phyloP scores from a whole-genome alignment of 2,329 filamentous ascomycete species.

The Conoideocrella luteorostrata region DNA sequence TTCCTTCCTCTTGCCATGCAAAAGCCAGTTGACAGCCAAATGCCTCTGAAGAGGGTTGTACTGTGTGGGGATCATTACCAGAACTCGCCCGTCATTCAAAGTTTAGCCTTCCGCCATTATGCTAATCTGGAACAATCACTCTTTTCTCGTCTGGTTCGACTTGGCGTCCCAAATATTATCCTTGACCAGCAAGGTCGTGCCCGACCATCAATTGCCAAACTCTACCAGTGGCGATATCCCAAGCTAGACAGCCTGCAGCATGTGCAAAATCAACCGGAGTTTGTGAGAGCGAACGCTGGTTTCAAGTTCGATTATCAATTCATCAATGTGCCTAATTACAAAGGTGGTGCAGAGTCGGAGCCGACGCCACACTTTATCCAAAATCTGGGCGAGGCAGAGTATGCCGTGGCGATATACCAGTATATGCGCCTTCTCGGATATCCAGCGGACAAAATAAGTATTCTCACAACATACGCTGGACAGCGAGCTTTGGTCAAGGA shows the following conservation, averaged over 20 bases:
- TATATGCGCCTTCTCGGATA: conserved; percentile 97
- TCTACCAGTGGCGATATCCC: conserved; percentile 92
- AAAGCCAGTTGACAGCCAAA: conserved; percentile 64
- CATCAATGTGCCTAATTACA: conserved; percentile 91
- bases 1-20: conserved; percentile 95
- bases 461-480: conserved; percentile 89
- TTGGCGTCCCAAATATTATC: conserved; percentile 85
- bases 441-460: conserved; percentile 74
- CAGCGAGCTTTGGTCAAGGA: conserved; percentile 84
- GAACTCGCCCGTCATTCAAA: conserved; percentile 94
- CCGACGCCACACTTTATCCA: conserved; percentile 93
- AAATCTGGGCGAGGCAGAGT: conserved; percentile 94
- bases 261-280: conserved; percentile 64
- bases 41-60: conserved; percentile 78
- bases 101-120: conserved; percentile 87
- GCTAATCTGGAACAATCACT: conserved; percentile 94
- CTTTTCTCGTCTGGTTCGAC: conserved; percentile 81
- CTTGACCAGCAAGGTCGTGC: conserved; percentile 93
- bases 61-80: conserved; percentile 94
- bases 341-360: conserved; percentile 79
- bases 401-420: conserved; percentile 89
- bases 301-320: conserved; percentile 96
- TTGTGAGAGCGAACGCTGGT: conserved; percentile 77
- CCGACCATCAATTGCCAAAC: conserved; percentile 74
- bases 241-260: conserved; percentile 72